These are phyloP conservation scores for Decorospora gaudefroyi DNA, from an alignment of 2,329 filamentous ascomycete species.

Conservation along the genomic window DNA sequence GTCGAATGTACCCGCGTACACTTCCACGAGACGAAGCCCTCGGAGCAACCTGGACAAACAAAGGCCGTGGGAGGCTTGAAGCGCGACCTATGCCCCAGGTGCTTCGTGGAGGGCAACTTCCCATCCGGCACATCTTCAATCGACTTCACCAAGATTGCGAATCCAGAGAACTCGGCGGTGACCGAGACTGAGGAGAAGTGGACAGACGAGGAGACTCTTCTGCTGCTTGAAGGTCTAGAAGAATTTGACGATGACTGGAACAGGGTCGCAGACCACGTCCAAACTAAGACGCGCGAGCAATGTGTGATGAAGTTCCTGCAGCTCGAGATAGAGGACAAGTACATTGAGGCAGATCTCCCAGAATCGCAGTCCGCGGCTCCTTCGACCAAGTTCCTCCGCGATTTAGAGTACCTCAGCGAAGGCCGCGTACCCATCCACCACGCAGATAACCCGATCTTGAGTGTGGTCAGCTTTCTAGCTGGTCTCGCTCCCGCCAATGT, in stretches of 20 bases:
- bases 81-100: conserved; percentile 89
- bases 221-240: conserved; percentile 88
- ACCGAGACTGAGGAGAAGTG: conserved; percentile 84
- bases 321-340: conserved; percentile 96
- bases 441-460: conserved; percentile 94
- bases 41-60: conserved; percentile 52
- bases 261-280: conserved; percentile 87
- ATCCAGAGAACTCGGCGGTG: conserved; percentile 77
- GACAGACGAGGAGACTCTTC: conserved; percentile 87
- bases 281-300: conserved; percentile 88
- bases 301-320: conserved; percentile 97
- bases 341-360: conserved; percentile 78
- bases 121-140: conserved; percentile 76
- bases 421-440: conserved; percentile 89
- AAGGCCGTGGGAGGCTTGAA: conserved; percentile 66
- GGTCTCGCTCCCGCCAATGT: conserved; percentile 87
- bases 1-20: conserved; percentile 80
- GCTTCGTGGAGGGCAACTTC: conserved; percentile 82
- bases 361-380: conserved; percentile 52
- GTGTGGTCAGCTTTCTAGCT: conserved; percentile 91
- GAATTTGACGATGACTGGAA: conserved; percentile 96
- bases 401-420: conserved; percentile 67
- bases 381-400: conserved; percentile 44
- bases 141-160: conserved; percentile 88
- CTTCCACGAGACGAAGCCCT: conserved; percentile 70